Evolutionary conservation across 352 stramenopile genomes (phyloP), one percentile per base, ranked within the genome.

Genomic region (Peronospora tabacina): DNA sequence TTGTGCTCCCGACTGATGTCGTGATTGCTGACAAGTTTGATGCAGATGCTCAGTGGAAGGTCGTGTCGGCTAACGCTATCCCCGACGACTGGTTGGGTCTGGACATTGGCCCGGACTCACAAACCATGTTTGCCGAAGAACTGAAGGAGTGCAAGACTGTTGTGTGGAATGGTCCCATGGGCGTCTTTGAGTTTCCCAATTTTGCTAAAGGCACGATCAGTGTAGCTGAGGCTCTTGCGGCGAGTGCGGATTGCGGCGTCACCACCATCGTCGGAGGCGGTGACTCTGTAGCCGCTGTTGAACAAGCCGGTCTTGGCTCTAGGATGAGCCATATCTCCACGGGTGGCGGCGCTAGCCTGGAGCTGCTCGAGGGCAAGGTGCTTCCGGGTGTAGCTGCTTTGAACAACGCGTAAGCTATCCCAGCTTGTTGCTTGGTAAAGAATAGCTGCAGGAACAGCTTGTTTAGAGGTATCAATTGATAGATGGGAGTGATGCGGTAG

Each of bases 271-370:
- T 97, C 28, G 90, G 96, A 33, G 96, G 96, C 32, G 96, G 96
- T 29, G 95, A 99, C 68, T 97, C 89, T 43, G 95, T 98, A 44
- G 93, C 95, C 15, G 94, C 94, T 19, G 85, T 98, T 2, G 95
- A 98, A 57, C 75, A 98, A 44, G 83, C 85, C 28, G 88, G 87
- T 5, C 72, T 98, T 29, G 91, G 79, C 16, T 69, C 86, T 37
- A 87, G 94, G 46, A 96, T 99, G 70, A 97, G 86, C 64, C 95
- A 98, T 65, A 97, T 98, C 60, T 97, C 82, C 11, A 99, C 97
- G 8, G 97, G 97, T 53, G 97, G 97, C 49, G 97, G 97, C 71
- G 97, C 97, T 24, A 97, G 89, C 34, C 78, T 99, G 49, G 97
- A 99, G 76, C 82, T 99, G 40, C 72, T 99, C 17, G 97, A 99